phyloP scores from a whole-genome alignment of 2,329 filamentous ascomycete species.

The Phyllosticta citribraziliensis region DNA sequence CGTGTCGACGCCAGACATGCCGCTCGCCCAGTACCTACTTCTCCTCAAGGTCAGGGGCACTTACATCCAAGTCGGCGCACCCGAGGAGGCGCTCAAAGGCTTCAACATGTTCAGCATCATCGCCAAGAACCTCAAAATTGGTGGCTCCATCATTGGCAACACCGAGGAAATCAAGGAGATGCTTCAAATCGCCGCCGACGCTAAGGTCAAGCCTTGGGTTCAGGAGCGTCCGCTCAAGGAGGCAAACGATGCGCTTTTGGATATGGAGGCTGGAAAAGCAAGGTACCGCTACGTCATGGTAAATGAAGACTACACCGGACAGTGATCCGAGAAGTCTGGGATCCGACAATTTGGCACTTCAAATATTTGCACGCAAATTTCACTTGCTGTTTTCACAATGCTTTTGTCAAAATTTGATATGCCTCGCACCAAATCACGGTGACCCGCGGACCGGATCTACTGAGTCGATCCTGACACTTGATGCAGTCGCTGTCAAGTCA shows the following conservation, averaged over 20 bases:
- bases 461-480: no score
- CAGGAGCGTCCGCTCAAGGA: slow-evolving; percentile 48
- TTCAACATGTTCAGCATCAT: slow-evolving; percentile 52
- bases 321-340: neutral
- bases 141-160: slow-evolving; percentile 40
- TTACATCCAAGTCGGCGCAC: slow-evolving; percentile 58
- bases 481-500: no score
- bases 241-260: slow-evolving; percentile 47
- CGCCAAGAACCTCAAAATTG: slow-evolving; percentile 40
- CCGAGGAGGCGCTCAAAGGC: slow-evolving; percentile 46
- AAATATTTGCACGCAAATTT: no score
- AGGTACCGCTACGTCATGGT: slow-evolving; percentile 33
- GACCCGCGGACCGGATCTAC: no score
- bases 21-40: slow-evolving; percentile 49
- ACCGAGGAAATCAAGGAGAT: slow-evolving; percentile 52
- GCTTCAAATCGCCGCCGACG: slow-evolving; percentile 49
- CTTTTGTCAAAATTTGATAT: no score
- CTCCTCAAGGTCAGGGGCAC: slow-evolving; percentile 50
- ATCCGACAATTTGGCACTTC: no score
- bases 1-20: slow-evolving; percentile 51
- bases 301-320: slow-evolving; percentile 20
- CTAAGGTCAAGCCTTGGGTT: slow-evolving; percentile 51
- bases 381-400: no score
- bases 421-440: no score
- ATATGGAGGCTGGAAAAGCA: slow-evolving; percentile 47